phyloP scores from a whole-genome alignment of 441 rosid genomes.

The Capsella rubella region DNA sequence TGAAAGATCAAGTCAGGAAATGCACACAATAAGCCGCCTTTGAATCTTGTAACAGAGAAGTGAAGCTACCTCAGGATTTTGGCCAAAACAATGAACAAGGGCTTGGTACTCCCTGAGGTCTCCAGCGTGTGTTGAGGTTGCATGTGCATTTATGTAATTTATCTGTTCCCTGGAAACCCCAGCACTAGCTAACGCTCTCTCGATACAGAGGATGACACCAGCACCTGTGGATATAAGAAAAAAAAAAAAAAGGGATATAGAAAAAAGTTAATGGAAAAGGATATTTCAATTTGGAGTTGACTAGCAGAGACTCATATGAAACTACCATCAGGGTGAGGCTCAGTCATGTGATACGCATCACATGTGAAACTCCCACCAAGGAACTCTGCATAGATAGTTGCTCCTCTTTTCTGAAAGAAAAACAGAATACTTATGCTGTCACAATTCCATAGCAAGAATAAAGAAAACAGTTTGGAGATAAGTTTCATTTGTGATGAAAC shows the following conservation, averaged over 20 bases:
- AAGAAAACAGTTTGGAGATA: slow-evolving; percentile 6
- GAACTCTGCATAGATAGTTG: slow-evolving; percentile 90
- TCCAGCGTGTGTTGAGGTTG: slow-evolving; percentile 93
- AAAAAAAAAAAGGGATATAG: not conserved
- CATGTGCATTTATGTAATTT: slow-evolving; percentile 96
- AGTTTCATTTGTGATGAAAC: not conserved
- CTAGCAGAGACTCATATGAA: slow-evolving; percentile 19
- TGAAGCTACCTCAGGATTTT: slow-evolving; percentile 70
- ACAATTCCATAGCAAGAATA: slow-evolving; percentile 11
- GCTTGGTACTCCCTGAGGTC: slow-evolving; percentile 89
- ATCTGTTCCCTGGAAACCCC: slow-evolving; percentile 82
- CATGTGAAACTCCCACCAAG: slow-evolving; percentile 96
- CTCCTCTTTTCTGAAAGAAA: slow-evolving; percentile 80
- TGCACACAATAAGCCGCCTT: slow-evolving; percentile 19
- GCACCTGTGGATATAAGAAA: slow-evolving; percentile 52
- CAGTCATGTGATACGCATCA: slow-evolving; percentile 99
- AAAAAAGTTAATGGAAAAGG: not conserved
- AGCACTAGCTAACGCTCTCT: slow-evolving; percentile 79
- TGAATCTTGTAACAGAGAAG: slow-evolving; percentile 17
- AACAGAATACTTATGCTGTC: slow-evolving; percentile 22
- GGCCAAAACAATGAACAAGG: slow-evolving; percentile 81
- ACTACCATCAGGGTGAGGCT: slow-evolving; percentile 96
- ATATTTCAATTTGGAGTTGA: not conserved
- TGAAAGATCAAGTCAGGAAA: slow-evolving; percentile 36
- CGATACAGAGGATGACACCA: slow-evolving; percentile 85